Evolutionary conservation across 495 filamentous ascomycete genomes (phyloP).

Genomic region (Penicillium pulvis): DNA sequence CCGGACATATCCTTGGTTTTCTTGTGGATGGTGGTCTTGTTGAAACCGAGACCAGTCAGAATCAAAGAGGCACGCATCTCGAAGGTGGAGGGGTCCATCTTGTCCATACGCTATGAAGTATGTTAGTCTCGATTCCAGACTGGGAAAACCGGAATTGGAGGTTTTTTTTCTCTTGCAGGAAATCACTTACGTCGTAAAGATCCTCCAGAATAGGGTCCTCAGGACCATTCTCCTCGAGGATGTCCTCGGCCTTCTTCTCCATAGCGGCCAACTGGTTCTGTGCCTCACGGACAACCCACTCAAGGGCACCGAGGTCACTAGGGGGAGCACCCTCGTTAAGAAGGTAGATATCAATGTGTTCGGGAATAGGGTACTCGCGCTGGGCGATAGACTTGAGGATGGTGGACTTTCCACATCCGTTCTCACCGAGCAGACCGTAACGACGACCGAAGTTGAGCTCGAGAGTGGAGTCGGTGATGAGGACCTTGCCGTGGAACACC

Average conservation of each 20-base stretch:
- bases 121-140: constrained; percentile 31
- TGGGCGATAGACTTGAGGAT: constrained; percentile 90
- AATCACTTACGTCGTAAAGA: constrained; percentile 84
- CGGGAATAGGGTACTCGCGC: constrained; percentile 93
- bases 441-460: constrained; percentile 91
- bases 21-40: constrained; percentile 95
- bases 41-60: constrained; percentile 98
- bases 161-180: not conserved
- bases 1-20: constrained; percentile 99
- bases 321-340: constrained; percentile 97
- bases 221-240: constrained; percentile 87
- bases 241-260: constrained; percentile 85
- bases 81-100: constrained; percentile 99
- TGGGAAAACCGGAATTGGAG: not conserved
- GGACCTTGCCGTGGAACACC: constrained; percentile 96
- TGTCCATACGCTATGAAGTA: constrained; percentile 80
- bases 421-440: constrained; percentile 96
- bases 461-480: constrained; percentile 88
- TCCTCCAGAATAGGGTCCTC: constrained; percentile 91
- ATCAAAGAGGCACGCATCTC: constrained; percentile 94
- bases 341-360: constrained; percentile 97
- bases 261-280: constrained; percentile 89
- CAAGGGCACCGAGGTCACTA: constrained; percentile 83
- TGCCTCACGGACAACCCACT: constrained; percentile 96
- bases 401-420: constrained; percentile 98